Base-by-base conservation (phyloP, 2,329 filamentous ascomycete species). In the Phyllosticta paracitricarpa region DNA sequence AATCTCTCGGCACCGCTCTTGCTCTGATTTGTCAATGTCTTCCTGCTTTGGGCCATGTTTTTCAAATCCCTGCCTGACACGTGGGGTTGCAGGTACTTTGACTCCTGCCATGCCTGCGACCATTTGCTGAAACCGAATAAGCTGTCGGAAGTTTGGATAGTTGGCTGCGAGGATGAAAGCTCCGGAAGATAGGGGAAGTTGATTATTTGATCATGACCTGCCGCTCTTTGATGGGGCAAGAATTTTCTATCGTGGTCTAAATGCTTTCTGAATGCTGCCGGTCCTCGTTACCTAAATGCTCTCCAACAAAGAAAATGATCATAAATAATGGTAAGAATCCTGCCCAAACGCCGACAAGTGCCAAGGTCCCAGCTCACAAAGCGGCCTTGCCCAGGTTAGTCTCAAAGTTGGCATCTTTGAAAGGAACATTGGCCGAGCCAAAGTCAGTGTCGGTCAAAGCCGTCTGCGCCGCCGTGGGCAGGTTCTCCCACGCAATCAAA, bases 401-500 rank as follows among this genome's bases (percentile, higher is more conserved):
- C n/a, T 70, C 65, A 63, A 79, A 80, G n/a, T 76, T 77, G 1
- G 64, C 66, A 65, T 81, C 75, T 64, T 77, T 77, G 62, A 81
- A 80, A 4, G 78, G 77, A 56, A 80, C 78, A 62, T 73, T 80
- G 2, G 75, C 79, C 56, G 61, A 60, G 1, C 75, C 79, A 65
- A 80, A 81, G 63, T 80, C 74, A 7, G 78, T 78, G 25, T 68
- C 72, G 64, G 75, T 69, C 67, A 81, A 68, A 12, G 79, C 78
- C 30, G 59, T 69, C 66, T 72, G 71, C 19, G 76, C 78, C 10
- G 72, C 76, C 6, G 66, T 64, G 4, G 76, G 73, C 71, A 81
- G 66, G n/a, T 75, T 78, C 66, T 81, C 77, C 76, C 78, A 81
- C 10, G 78, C 78, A 65, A 81, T 73, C 19, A 81, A 59, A 8